Base-by-base conservation (phyloP, 345 rosid species). In the Cardiospermum halicacabum region DNA sequence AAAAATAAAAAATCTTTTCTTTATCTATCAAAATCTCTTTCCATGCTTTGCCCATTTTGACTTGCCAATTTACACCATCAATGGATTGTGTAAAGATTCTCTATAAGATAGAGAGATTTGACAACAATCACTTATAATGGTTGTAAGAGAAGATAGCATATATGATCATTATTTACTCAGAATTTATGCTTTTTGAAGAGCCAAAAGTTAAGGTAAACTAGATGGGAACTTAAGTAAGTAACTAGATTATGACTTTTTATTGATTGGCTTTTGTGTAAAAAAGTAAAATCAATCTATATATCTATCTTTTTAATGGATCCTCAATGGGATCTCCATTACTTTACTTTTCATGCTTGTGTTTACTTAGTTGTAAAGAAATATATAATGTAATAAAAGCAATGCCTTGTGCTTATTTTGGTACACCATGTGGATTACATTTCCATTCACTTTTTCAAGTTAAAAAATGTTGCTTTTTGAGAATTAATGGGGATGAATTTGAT, bases 321-420 rank as follows among this genome's bases (percentile, higher is more conserved):
- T 43, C 28, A 34, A 43, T 26, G 55, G 67, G 18, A 69, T 60
- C 65, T 40, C 28, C 27, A 39, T 27, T 40, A 11, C 27, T 19
- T 53, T 11, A 22, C n/a, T n/a, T 25, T 40, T 10, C 10, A 34
- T 34, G 39, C 39, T 34, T 0, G 53, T 18, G 32, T 57, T 66
- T 62, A 26, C 70, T 73, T 62, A 22, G 68, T 53, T 53, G 22
- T 59, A 40, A 58, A 66, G 72, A 49, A 65, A 61, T 5, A 47
- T 47, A 21, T 4, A 64, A 12, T 49, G 56, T 11, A 50, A 18
- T 1, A 28, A 47, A 61, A 9, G 27, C 21, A 42, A 48, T 18
- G 15, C 58, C 19, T 65, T 16, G n/a, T 42, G 57, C 48, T 63
- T 22, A 2, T 18, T 47, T 18, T 18, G 13, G 11, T 19, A 12